phyloP scores from a whole-genome alignment of 495 filamentous ascomycete genomes.

The Jackrogersella minutella region DNA sequence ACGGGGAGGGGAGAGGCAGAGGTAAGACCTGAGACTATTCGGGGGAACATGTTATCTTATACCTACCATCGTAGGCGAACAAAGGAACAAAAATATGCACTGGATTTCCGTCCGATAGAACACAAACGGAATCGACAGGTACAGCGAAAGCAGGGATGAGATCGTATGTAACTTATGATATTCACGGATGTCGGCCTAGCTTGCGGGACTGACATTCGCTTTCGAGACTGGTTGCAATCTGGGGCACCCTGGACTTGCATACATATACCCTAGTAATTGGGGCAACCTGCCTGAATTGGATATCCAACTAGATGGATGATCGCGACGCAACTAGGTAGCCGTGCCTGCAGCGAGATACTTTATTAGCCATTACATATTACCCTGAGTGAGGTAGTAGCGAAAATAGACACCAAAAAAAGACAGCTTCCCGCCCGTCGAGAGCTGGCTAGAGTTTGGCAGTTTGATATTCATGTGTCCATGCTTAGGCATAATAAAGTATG shows the following conservation, averaged over 20 bases:
- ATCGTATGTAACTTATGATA: neutral
- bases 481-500: neutral
- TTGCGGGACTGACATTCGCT: slow-evolving; percentile 9
- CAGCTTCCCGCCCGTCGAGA: neutral
- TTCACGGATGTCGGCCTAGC: neutral
- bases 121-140: no score
- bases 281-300: slow-evolving; percentile 41
- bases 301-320: slow-evolving; percentile 25
- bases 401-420: neutral
- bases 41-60: slow-evolving; percentile 18
- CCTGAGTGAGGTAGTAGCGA: slow-evolving; percentile 1
- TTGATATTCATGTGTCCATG: neutral
- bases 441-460: neutral
- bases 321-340: slow-evolving; percentile 13
- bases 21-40: neutral
- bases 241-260: neutral
- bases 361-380: slow-evolving; percentile 25
- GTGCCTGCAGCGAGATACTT: slow-evolving; percentile 12
- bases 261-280: slow-evolving; percentile 22
- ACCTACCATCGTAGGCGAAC: slow-evolving; percentile 11
- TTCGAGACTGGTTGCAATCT: slow-evolving; percentile 20
- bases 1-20: neutral
- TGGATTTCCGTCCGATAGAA: no score
- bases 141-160: slow-evolving; percentile 17
- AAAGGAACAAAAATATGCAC: no score